Evolutionary conservation across 2,329 filamentous ascomycete species (phyloP).

Genomic region (Biscogniauxia marginata): DNA sequence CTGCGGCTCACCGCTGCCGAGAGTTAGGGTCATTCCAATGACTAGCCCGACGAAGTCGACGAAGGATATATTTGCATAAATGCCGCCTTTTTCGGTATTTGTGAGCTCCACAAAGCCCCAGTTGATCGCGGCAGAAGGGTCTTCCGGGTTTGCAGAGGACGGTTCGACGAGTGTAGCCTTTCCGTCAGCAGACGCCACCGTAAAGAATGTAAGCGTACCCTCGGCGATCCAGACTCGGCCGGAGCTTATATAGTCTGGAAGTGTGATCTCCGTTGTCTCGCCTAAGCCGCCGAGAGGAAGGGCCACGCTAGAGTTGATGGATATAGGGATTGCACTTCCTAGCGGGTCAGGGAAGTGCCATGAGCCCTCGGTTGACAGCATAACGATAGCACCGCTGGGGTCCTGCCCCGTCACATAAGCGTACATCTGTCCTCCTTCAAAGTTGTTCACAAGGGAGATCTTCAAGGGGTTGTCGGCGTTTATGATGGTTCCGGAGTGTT

Average conservation of each 20-base stretch:
- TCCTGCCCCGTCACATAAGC: conserved; percentile 44
- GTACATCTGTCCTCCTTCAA: conserved; percentile 34
- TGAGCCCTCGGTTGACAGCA: conserved; percentile 38
- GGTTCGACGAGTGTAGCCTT: conserved; percentile 45
- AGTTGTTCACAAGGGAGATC: conserved; percentile 40
- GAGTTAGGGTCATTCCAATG: conserved; percentile 47
- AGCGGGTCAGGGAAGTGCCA: conserved; percentile 40
- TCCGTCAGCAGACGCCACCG: conserved; percentile 30
- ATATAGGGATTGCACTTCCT: conserved; percentile 30
- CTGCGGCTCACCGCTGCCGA: conserved; percentile 36
- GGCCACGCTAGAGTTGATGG: conserved; percentile 34
- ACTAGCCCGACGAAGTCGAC: conserved; percentile 52
- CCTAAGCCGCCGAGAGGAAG: conserved; percentile 38
- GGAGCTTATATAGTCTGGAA: conserved; percentile 40
- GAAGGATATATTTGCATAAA: conserved; percentile 50
- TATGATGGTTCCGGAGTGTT: conserved; percentile 1
- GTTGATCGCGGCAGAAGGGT: conserved; percentile 43
- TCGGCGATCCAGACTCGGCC: conserved; percentile 44
- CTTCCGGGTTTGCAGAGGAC: conserved; percentile 41
- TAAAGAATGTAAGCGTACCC: conserved; percentile 40
- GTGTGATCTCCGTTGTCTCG: conserved; percentile 36
- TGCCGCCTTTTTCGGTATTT: conserved; percentile 35
- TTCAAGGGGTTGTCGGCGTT: conserved; percentile 19
- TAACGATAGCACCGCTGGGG: conserved; percentile 34
- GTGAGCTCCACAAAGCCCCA: conserved; percentile 54